Base-by-base conservation (phyloP, 331 rosid genomes). In the Acacia pycnantha region DNA sequence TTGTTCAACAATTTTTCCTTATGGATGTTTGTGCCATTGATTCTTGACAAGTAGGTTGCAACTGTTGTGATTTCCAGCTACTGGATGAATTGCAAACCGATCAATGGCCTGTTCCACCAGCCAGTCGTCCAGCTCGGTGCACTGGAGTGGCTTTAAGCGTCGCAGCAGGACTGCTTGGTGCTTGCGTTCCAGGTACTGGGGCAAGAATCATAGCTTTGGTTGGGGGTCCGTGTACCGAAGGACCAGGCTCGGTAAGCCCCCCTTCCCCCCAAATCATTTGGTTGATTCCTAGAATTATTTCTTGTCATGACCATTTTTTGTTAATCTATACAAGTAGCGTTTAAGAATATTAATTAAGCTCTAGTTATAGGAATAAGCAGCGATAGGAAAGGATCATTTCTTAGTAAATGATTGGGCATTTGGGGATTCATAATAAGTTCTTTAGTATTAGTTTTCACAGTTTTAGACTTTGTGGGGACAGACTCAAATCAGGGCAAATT, bases 221-320 rank as follows among this genome's bases (percentile, higher is more conserved):
- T 78, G 99, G 99, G 7, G 99, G 99, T 4, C 99, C 99, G 7
- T 96, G 99, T 90, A 94, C 99, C 0, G 99, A 96, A 83, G 99
- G 99, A 81, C 99, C 99, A 0, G 99, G 99, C 88, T 86, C 97
- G 94, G 99, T 96, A 96, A 81, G 13, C 73, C 33, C 56, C 15
- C 31, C 22, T 75, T 71, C 9, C 41, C 41, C 41, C 41, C 41
- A 6, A 37, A 37, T 62, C 8, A 35, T 11, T 27, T 56, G 26
- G n/a, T 24, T 66, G 37, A 72, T 73, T 68, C 13, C 16, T 37
- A 13, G 35, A 35, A 24, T 70, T 83, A 37, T 50, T 78, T 80
- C 22, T 75, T 74, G 70, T 72, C 11, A 2, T 8, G 73, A 66
- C 46, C 64, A 56, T 4, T 58, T 22, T 58, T 56, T 31, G 54